Conservation (phyloP, 768 basidiomycete genomes). For the Suillus subluteus region DNA sequence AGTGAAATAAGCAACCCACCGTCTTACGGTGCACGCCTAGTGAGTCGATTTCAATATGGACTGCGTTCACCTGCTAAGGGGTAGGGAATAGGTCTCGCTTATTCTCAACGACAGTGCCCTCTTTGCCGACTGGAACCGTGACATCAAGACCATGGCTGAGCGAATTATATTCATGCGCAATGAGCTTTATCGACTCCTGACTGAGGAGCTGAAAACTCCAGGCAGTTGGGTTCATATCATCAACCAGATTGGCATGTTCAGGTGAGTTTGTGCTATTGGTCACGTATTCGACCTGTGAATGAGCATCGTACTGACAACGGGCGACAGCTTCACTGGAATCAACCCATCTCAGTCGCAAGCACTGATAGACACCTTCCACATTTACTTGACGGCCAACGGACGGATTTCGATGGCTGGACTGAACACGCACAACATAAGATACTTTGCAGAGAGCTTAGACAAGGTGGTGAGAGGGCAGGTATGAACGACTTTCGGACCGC, state of each 20-base stretch:
- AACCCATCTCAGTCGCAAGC: slow-evolving; percentile 64
- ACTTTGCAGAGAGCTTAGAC: slow-evolving; percentile 75
- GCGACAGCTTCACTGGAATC: slow-evolving; percentile 81
- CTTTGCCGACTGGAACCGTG: slow-evolving; percentile 87
- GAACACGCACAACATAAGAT: slow-evolving; percentile 77
- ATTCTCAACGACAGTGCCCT: slow-evolving; percentile 77
- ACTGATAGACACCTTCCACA: slow-evolving; percentile 71
- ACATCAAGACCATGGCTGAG: slow-evolving; percentile 91
- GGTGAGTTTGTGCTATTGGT: slow-evolving; percentile 45
- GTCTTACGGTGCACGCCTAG: slow-evolving; percentile 86
- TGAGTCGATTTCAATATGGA: slow-evolving; percentile 39
- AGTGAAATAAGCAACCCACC: slow-evolving; percentile 97
- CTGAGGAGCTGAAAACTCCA: slow-evolving; percentile 79
- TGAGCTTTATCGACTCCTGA: slow-evolving; percentile 61
- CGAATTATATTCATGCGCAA: slow-evolving; percentile 92
- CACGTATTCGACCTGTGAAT: neutral
- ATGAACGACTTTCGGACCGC: slow-evolving; percentile 20
- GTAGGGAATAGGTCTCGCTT: slow-evolving; percentile 59
- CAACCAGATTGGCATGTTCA: slow-evolving; percentile 98
- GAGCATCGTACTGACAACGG: slow-evolving; percentile 17
- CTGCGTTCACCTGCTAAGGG: slow-evolving; percentile 6
- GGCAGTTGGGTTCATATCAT: slow-evolving; percentile 97
- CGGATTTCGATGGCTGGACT: slow-evolving; percentile 95
- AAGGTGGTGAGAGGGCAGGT: slow-evolving; percentile 58
- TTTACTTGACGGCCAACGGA: slow-evolving; percentile 87